Evolutionary conservation across 192 early-diverging fungal genomes (phyloP), one percentile per base, ranked within the genome.

Genomic region (Coemansia sp.): DNA sequence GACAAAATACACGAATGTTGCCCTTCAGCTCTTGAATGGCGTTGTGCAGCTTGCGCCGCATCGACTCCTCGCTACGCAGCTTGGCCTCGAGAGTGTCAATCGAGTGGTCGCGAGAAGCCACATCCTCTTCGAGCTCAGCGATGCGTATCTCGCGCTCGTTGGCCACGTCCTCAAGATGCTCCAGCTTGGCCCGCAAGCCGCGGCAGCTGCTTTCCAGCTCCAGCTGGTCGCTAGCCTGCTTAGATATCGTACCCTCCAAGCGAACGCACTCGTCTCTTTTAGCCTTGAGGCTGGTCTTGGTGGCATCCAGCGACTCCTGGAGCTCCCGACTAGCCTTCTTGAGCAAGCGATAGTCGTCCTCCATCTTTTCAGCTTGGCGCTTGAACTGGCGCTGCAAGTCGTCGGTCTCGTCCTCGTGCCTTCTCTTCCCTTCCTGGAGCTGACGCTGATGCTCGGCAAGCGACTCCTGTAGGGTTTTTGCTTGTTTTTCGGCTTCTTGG

Each of bases 1-100:
- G 85, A 75, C 96, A 98, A 78, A 99, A 98, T 27, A 98, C 97
- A 24, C 97, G 88, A 48, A 99, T 97, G 71, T 99, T 99, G 36
- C 97, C 97, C 65, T 94, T 95, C 53, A 98, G 86, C 75, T 99
- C 97, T 68, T 93, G 93, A 38, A 95, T 90, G 0, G 90, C 90
- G 73, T 98, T 99, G 81, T 98, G 95, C 34, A 99, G 76, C 63
- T 84, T 78, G 42, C 94, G 84, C n/a, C 95, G 88, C 22, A 88
- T 76, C 5, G 84, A 88, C 72, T 99, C 96, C 61, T 93, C 89
- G 19, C 86, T 85, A 61, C 89, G 70, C n/a, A 93, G 75, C 77
- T 86, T 86, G 39, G 62, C 70, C 62, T 92, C 88, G 56, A 93
- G 70, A 60, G 81, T 72, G 20, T 62, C 68, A 27, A 89, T 76